Evolutionary conservation across 352 stramenopile species (phyloP).

Genomic region (Globisporangium megalacanthum): DNA sequence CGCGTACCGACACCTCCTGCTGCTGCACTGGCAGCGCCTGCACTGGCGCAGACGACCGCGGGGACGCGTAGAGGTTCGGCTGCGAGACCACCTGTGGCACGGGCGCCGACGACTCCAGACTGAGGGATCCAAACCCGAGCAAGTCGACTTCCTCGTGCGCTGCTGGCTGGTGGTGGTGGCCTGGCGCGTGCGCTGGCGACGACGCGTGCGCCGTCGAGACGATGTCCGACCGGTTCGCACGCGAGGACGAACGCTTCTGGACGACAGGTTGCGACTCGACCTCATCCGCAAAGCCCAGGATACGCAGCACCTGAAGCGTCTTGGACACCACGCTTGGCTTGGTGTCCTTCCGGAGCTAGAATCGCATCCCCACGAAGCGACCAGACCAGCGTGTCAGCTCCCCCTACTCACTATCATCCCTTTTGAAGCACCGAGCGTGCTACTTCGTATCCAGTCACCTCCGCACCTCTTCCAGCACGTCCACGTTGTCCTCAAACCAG

Average conservation of each 20-base stretch:
- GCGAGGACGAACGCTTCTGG: conserved; percentile 11
- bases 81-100: conserved; percentile 7
- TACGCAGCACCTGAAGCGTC: conserved; percentile 58
- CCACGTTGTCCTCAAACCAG: conserved; percentile 81
- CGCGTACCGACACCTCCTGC: conserved; percentile 62
- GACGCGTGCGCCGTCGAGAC: conserved; percentile 4
- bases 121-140: conserved; percentile 60
- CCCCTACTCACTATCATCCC: not conserved
- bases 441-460: not conserved
- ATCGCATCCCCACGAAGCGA: not conserved
- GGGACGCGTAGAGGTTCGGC: conserved; percentile 22
- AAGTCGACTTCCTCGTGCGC: conserved; percentile 65
- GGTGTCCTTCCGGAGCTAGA: conserved; percentile 48
- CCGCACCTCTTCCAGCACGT: conserved; percentile 58
- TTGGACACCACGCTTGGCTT: conserved; percentile 81
- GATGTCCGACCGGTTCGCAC: conserved; percentile 3
- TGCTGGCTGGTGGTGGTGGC: conserved; percentile 10
- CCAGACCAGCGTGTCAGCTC: not conserved
- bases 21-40: conserved; percentile 13
- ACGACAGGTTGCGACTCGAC: conserved; percentile 19
- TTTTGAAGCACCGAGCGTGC: no score
- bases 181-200: conserved; percentile 9
- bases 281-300: conserved; percentile 61
- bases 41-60: conserved; percentile 13
- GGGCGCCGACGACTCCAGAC: conserved; percentile 18